Evolutionary conservation across 176 grass and related monocot species (phyloP).

Genomic region (Aegilops longissima): DNA sequence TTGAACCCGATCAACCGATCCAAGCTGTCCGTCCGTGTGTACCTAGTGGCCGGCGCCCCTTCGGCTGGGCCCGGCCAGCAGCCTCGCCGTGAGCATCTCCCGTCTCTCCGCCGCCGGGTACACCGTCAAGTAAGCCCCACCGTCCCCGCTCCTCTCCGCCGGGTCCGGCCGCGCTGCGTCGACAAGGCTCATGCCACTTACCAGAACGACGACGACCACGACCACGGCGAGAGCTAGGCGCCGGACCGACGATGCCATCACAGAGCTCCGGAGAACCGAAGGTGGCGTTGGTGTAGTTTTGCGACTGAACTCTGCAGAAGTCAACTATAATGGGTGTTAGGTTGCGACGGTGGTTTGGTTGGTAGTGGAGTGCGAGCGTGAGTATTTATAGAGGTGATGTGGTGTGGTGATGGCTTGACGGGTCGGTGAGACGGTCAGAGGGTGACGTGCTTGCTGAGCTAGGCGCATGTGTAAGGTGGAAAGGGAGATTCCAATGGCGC

Average conservation of each 20-base stretch:
- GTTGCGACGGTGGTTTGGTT: background rate
- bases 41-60: slow-evolving; percentile 64
- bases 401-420: background rate
- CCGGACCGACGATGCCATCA: slow-evolving; percentile 5
- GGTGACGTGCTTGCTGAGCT: background rate
- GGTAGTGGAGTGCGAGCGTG: background rate
- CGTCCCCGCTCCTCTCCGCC: background rate
- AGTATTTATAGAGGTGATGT: background rate
- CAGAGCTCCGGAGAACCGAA: background rate
- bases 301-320: background rate
- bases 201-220: background rate
- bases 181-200: background rate
- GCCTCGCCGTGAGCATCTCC: slow-evolving; percentile 53
- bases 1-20: background rate
- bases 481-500: background rate
- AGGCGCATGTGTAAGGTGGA: background rate
- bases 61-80: slow-evolving; percentile 65
- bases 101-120: slow-evolving; percentile 30
- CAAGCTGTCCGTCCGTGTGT: too few relatives aligned
- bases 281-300: background rate
- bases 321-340: background rate
- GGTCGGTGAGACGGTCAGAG: background rate
- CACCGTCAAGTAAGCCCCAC: background rate
- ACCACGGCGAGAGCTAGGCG: background rate
- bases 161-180: slow-evolving; percentile 1